phyloP scores from a whole-genome alignment of 2,329 filamentous ascomycete species.

The Penicillium sp. region DNA sequence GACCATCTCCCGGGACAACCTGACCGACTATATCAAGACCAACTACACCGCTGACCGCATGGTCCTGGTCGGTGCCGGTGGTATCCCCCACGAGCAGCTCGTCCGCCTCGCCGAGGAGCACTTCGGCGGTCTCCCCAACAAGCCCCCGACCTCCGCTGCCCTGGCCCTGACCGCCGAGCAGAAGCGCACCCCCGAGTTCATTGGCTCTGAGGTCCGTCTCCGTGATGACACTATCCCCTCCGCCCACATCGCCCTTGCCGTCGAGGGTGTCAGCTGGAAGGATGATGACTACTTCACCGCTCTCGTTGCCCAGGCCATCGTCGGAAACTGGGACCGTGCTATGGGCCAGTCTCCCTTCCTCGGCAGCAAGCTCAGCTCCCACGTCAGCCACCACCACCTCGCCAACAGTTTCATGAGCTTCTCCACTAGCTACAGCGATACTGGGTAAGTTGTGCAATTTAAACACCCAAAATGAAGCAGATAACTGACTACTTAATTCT shows the following conservation, averaged over 20 bases:
- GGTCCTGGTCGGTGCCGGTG: slow-evolving; percentile 94
- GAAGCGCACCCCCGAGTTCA: slow-evolving; percentile 89
- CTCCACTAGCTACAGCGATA: slow-evolving; percentile 99
- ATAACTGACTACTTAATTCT: slow-evolving; percentile 17
- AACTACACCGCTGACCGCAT: slow-evolving; percentile 99
- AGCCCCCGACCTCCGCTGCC: slow-evolving; percentile 71
- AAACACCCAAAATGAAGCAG: neutral
- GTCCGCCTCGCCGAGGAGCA: slow-evolving; percentile 96
- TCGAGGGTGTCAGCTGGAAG: slow-evolving; percentile 99
- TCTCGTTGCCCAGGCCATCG: slow-evolving; percentile 94
- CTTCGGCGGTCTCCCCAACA: slow-evolving; percentile 76
- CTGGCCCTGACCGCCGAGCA: slow-evolving; percentile 68
- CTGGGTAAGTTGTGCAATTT: slow-evolving; percentile 66
- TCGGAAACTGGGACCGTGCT: slow-evolving; percentile 99
- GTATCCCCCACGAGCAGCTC: slow-evolving; percentile 88
- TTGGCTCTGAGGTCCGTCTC: slow-evolving; percentile 92
- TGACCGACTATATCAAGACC: slow-evolving; percentile 95
- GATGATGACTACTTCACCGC: slow-evolving; percentile 99
- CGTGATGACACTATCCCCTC: slow-evolving; percentile 95
- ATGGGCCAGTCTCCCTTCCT: slow-evolving; percentile 97
- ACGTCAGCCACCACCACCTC: slow-evolving; percentile 89
- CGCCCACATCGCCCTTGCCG: slow-evolving; percentile 96
- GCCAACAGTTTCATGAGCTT: slow-evolving; percentile 99
- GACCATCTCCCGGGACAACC: slow-evolving; percentile 87
- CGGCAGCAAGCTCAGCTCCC: slow-evolving; percentile 95